Evolutionary conservation across 371 early-diverging fungal genomes (phyloP), one percentile per base, ranked within the genome.

Genomic region (Synchytrium microbalum): DNA sequence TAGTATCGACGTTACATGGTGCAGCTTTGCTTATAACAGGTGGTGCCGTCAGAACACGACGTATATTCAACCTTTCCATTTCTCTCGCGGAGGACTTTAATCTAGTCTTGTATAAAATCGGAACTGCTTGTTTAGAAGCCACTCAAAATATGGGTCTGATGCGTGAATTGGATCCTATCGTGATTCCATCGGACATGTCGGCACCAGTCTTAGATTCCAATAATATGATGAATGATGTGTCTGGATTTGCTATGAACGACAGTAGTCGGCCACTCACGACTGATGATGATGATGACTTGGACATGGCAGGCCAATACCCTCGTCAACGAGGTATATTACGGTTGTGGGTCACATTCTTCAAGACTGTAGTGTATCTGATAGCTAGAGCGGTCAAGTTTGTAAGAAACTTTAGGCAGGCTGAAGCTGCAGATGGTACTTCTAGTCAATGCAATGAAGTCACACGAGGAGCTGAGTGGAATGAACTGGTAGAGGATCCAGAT

Each of bases 111-210:
- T 51, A 14, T n/a, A 51, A 51, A 51, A 14, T 51, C 14, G 51
- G 51, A 14, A 14, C 14, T n/a, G 51, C 51, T 14, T 51, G 51
- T n/a, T n/a, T 51, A 14, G 51, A 51, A n/a, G 51, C 51, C 51
- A 51, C 51, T n/a, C 51, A 51, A n/a, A 51, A 51, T 51, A 51
- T 51, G 14, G 51, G 51, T 51, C 51, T 51, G 14, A 51, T n/a
- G n/a, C 51, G n/a, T 51, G 51, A 51, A 51, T 51, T 51, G 51
- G 51, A 51, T 14, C 51, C 51, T 13, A 51, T 51, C 51, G 14
- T 13, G n/a, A 14, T 51, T 13, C 51, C 51, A 51, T n/a, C 51
- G 51, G 51, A 51, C 51, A n/a, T n/a, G n/a, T 51, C n/a, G 51
- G 51, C 51, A 51, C n/a, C n/a, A 13, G 51, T n/a, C n/a, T 51